These are phyloP conservation scores for Podochytrium sp. DNA, from an alignment of 192 early-diverging fungal species.

Conservation along the genomic window DNA sequence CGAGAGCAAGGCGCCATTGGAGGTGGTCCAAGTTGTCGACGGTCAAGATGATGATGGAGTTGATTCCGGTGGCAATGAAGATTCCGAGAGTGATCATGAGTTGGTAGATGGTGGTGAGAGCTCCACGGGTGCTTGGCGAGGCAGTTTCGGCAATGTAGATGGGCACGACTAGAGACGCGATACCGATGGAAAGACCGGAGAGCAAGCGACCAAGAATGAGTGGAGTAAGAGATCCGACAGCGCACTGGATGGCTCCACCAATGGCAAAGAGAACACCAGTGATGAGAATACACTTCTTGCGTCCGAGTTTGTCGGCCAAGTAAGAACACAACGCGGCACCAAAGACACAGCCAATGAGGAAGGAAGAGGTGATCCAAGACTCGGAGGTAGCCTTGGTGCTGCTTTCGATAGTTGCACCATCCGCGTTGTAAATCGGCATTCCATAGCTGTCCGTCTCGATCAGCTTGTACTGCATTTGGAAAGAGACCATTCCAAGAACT, in stretches of 20 bases:
- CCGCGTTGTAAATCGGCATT: too few relatives aligned
- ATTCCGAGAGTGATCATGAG: slow-evolving; percentile 91
- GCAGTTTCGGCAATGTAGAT: slow-evolving; percentile 76
- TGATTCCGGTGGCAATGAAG: slow-evolving; percentile 45
- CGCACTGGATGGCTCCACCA: slow-evolving; percentile 72
- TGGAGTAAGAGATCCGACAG: slow-evolving; percentile 58
- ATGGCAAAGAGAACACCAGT: slow-evolving; percentile 66
- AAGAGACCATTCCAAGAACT: too few relatives aligned
- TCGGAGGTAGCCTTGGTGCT: too few relatives aligned
- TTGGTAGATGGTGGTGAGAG: slow-evolving; percentile 72
- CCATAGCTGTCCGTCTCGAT: too few relatives aligned
- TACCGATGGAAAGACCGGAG: slow-evolving; percentile 80
- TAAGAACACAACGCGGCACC: slow-evolving; percentile 8
- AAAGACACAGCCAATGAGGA: slow-evolving; percentile 23
- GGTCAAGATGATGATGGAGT: slow-evolving; percentile 51
- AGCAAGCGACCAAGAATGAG: slow-evolving; percentile 80
- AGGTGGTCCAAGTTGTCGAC: slow-evolving; percentile 28
- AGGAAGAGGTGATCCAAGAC: too few relatives aligned
- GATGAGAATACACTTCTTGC: slow-evolving; percentile 27
- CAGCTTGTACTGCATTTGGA: too few relatives aligned
- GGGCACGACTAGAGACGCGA: slow-evolving; percentile 47
- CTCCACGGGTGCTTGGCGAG: slow-evolving; percentile 79
- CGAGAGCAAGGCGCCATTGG: slow-evolving; percentile 81
- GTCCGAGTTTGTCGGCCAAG: slow-evolving; percentile 17
- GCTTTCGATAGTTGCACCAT: too few relatives aligned